phyloP scores from a whole-genome alignment of 345 rosid species.

The Alliaria petiolata region DNA sequence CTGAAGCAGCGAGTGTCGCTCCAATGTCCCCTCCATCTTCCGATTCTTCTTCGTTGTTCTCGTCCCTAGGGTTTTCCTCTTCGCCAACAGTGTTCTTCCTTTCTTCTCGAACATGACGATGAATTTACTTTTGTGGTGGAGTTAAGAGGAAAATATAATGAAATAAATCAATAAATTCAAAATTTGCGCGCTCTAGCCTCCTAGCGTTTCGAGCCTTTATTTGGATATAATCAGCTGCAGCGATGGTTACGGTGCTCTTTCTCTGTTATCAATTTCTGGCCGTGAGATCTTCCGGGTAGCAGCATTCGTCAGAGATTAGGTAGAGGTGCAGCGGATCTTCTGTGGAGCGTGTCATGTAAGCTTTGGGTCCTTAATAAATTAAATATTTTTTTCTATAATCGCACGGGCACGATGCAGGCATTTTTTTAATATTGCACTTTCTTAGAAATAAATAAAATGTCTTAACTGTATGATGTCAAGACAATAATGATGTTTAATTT shows the following conservation, averaged over 20 bases:
- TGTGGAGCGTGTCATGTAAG: constrained; percentile 35
- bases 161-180: constrained; percentile 1
- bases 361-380: constrained; percentile 7
- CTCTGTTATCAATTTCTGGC: neutral
- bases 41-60: constrained; percentile 22
- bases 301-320: neutral
- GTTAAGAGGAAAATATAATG: neutral
- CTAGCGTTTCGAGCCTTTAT: neutral
- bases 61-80: constrained; percentile 43
- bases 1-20: constrained; percentile 41
- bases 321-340: neutral
- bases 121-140: neutral
- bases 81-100: constrained; percentile 33
- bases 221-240: neutral
- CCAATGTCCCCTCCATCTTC: constrained; percentile 53
- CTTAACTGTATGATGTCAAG: neutral
- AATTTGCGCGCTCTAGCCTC: constrained; percentile 38
- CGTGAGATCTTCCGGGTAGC: neutral
- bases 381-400: constrained; percentile 2
- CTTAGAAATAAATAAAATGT: neutral
- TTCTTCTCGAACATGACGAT: constrained; percentile 28
- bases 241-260: neutral
- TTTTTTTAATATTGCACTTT: neutral
- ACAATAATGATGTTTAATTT: neutral
- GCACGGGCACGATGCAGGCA: neutral